These are phyloP conservation scores for Umbellularia californica DNA, from an alignment of 164 flowering plant species.

Conservation along the genomic window DNA sequence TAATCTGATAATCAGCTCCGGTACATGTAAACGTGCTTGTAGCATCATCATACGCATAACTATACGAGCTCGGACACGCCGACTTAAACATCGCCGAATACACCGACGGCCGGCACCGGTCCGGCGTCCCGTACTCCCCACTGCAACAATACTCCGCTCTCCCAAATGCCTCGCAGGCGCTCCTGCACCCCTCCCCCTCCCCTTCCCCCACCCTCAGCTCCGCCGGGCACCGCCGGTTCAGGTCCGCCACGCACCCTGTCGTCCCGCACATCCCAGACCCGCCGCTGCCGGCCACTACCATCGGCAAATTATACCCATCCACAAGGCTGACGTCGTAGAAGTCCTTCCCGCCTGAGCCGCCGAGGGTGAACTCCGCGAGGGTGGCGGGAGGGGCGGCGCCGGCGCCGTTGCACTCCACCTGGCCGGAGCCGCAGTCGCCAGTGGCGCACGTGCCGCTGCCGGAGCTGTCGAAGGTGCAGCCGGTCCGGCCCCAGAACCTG, in stretches of 20 bases:
- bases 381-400: slow-evolving; percentile 87
- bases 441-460: slow-evolving; percentile 56
- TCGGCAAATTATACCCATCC: slow-evolving; percentile 71
- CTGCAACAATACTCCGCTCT: slow-evolving; percentile 63
- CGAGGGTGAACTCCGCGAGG: slow-evolving; percentile 83
- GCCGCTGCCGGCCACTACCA: slow-evolving; percentile 43
- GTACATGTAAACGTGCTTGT: slow-evolving; percentile 63
- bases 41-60: slow-evolving; percentile 67
- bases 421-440: slow-evolving; percentile 77
- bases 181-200: slow-evolving; percentile 51
- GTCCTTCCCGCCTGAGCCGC: slow-evolving; percentile 44
- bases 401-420: slow-evolving; percentile 66
- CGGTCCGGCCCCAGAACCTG: slow-evolving; percentile 86
- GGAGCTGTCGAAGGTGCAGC: slow-evolving; percentile 62
- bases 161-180: slow-evolving; percentile 73
- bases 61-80: slow-evolving; percentile 62
- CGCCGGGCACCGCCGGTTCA: slow-evolving; percentile 50
- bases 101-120: slow-evolving; percentile 49
- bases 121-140: slow-evolving; percentile 49
- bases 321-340: slow-evolving; percentile 82
- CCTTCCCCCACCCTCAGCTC: slow-evolving; percentile 28
- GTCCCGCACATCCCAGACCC: slow-evolving; percentile 47
- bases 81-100: slow-evolving; percentile 57
- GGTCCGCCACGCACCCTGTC: slow-evolving; percentile 52
- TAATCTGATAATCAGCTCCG: slow-evolving; percentile 59